These are phyloP conservation scores for Trichoderma gracile DNA, from an alignment of 2,329 filamentous ascomycete genomes.

Conservation along the genomic window DNA sequence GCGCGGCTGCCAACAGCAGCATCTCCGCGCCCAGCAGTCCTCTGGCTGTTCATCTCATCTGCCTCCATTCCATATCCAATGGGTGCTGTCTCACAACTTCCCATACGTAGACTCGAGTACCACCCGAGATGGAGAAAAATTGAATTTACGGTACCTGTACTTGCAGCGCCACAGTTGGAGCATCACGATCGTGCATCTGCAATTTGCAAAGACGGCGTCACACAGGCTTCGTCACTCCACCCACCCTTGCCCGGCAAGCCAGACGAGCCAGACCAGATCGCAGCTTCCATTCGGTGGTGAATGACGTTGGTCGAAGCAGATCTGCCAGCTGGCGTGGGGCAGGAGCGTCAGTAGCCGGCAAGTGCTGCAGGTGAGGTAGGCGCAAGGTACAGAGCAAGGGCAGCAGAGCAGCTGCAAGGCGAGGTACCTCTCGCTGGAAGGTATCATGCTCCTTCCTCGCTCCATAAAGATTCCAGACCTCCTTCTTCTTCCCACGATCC, in stretches of 20 bases:
- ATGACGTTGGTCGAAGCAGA: constrained; percentile 17
- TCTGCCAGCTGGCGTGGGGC: constrained; percentile 19
- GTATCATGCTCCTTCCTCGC: constrained; percentile 1
- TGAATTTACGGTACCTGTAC: neutral
- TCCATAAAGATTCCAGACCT: constrained; percentile 11
- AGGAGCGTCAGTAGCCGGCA: constrained; percentile 1
- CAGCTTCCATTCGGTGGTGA: neutral
- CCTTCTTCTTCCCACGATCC: constrained; percentile 3
- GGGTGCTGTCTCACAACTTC: constrained; percentile 10
- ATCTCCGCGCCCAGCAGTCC: neutral
- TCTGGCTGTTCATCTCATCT: neutral
- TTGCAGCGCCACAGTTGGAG: neutral
- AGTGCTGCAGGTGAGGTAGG: neutral
- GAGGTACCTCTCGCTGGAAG: neutral
- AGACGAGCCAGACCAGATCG: neutral
- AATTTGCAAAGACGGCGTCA: neutral
- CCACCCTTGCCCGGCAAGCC: neutral
- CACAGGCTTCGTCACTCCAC: constrained; percentile 3
- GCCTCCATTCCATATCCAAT: neutral
- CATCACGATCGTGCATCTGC: constrained; percentile 3
- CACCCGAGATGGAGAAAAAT: neutral
- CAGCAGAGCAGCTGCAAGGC: neutral
- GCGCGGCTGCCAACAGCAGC: neutral
- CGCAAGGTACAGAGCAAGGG: neutral
- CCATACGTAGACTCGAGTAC: neutral